Percentiles rank a stretch among this genome's conserved stretches.
Conservation (phyloP, 352 stramenopile species). For the Pythium inflatum region DNA sequence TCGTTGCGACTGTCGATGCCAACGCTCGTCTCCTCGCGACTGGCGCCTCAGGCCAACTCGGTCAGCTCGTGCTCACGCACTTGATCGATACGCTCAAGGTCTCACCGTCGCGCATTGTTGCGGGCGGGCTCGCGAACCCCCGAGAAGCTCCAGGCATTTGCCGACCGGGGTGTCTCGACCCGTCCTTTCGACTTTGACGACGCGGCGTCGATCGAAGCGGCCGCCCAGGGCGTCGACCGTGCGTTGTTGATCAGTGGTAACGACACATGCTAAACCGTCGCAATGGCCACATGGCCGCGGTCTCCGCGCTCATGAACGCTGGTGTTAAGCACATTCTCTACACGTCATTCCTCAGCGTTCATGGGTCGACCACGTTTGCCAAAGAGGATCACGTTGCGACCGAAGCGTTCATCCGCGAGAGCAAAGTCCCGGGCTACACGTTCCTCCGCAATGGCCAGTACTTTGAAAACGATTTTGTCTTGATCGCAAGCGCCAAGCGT, state of each 20-base stretch:
- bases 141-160: slow-evolving; percentile 23
- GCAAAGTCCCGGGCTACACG: slow-evolving; percentile 21
- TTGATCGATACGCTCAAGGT: slow-evolving; percentile 35
- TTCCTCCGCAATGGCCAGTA: slow-evolving; percentile 18
- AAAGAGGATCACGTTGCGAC: slow-evolving; percentile 8
- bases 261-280: slow-evolving; percentile 3
- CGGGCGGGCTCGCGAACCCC: slow-evolving; percentile 25
- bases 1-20: slow-evolving; percentile 20
- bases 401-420: slow-evolving; percentile 23
- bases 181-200: slow-evolving; percentile 23
- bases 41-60: slow-evolving; percentile 32
- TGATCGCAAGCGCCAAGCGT: not conserved
- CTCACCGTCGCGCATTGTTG: slow-evolving; percentile 26
- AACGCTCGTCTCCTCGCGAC: slow-evolving; percentile 33
- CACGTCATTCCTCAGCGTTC: slow-evolving; percentile 25
- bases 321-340: slow-evolving; percentile 35
- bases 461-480: slow-evolving; percentile 18
- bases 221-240: slow-evolving; percentile 26
- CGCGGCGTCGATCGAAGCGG: slow-evolving; percentile 20
- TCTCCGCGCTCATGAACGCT: slow-evolving; percentile 11
- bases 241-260: slow-evolving; percentile 26
- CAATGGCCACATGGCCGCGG: not conserved
- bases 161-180: slow-evolving; percentile 14
- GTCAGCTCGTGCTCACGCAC: slow-evolving; percentile 26
- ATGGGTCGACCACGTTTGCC: slow-evolving; percentile 10